Base-by-base conservation (phyloP, 73 alveolate genomes). In the Stentor coeruleus region DNA sequence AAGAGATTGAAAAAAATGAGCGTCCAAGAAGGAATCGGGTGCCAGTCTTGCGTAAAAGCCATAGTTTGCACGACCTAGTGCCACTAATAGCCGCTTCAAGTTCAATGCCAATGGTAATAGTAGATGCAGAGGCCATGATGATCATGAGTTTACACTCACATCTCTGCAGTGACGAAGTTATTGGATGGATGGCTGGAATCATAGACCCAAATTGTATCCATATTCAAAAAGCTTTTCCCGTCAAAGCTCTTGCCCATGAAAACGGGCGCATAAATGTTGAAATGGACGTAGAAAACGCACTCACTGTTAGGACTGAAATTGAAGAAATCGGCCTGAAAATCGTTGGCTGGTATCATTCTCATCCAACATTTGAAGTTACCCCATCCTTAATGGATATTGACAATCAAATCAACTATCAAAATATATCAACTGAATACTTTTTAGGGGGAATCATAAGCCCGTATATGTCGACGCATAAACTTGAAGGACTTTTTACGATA, bases 161-260 rank as follows among this genome's bases (percentile, higher is more conserved):
- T 2, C 41, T 66, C n/a, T 66, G 37, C 37, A 20, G 15, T 1
- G 40, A 66, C 37, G 79, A 66, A 66, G 37, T 66, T 20, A 66
- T 66, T 26, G 79, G 79, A 20, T 66, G 79, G 37, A 66, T 66
- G 79, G 79, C 79, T 26, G 79, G 79, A 26, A 66, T 28, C 20
- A 20, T 66, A 20, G 14, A 37, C 33, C 49, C n/a, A 20, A 2
- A 31, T 40, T 33, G 26, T 28, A 20, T 59, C 28, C 40, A 59
- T 20, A 59, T 59, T 3, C 14, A 59, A 38, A 4, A 4, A 4
- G 77, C 77, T 26, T 59, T 6, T 26, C 77, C 77, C 11, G 77
- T 59, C 39, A 28, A 28, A 14, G 77, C 11, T 6, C 11, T 59
- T 59, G 39, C 11, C 28, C 77, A 59, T 28, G 77, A 59, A 59